Conservation (phyloP, 2,329 filamentous ascomycete genomes). For the Aspergillus sp. region DNA sequence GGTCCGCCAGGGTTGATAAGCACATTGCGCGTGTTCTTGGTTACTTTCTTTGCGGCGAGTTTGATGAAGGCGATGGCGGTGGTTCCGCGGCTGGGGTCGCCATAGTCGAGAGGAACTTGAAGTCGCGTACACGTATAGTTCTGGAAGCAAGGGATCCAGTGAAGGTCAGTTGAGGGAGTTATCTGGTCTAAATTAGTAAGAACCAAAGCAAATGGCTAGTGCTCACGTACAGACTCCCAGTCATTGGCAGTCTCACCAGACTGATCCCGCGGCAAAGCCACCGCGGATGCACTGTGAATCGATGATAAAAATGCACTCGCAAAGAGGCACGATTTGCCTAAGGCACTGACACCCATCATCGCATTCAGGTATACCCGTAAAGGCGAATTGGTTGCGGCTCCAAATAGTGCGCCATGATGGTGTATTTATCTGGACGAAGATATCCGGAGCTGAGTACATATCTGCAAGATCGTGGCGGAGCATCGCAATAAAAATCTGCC, state of each 20-base stretch:
- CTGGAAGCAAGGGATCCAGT: not conserved
- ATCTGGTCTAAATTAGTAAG: not conserved
- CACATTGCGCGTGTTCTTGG: conserved; percentile 19
- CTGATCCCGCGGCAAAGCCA: not conserved
- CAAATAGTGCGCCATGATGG: not conserved
- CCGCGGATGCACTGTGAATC: not conserved
- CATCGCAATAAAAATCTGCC: not conserved
- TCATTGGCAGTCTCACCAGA: not conserved
- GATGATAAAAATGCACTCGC: not conserved
- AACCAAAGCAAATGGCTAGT: not conserved
- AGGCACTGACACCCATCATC: not conserved
- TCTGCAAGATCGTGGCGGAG: not conserved
- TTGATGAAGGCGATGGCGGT: conserved; percentile 27
- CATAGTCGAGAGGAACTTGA: conserved; percentile 27
- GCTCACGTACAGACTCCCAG: not conserved
- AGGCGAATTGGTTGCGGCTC: not conserved
- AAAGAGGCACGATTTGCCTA: not conserved
- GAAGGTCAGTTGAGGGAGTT: not conserved
- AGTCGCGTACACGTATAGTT: not conserved
- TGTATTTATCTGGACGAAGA: not conserved
- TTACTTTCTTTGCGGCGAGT: conserved; percentile 19
- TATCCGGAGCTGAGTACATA: not conserved
- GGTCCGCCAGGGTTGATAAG: conserved; percentile 10
- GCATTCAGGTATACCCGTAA: not conserved
- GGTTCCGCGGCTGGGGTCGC: conserved; percentile 17